Evolutionary conservation across 176 grass and related monocot genomes (phyloP), one percentile per base, ranked within the genome.

Genomic region (Puya raimondii): DNA sequence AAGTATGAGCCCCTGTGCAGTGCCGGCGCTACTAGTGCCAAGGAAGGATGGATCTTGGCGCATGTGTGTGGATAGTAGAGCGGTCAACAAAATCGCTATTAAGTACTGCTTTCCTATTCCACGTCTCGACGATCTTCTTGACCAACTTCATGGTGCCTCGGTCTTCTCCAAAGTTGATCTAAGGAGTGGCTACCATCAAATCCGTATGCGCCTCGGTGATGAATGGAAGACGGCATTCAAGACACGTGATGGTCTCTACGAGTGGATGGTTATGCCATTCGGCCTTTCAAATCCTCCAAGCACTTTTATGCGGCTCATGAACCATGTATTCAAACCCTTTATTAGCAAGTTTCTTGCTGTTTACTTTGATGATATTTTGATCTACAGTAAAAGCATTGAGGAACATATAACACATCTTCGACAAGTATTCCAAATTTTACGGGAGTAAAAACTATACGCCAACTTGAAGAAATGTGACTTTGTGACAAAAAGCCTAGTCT

Each of bases 161-260:
- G 10, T 75, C 15, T 75, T 75, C 27, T 75, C 72, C 48, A 65
- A 75, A 50, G 50, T 65, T 64, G 72, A 74, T 12, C 56, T 74
- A 4, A 74, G 52, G n/a, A 75, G 59, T 51, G 42, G 33, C 1
- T 75, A 75, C 64, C 58, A 65, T 65, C 14, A 75, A 50, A 50
- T 75, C 2, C 2, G 42, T 15, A 75, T 75, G 12, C 64, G 65
- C 9, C 25, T 21, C 0, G 42, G 26, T 10, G 72, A 74, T 15
- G 27, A 74, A 10, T 75, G 29, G 72, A 75, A 75, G 10, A 75
- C 58, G 3, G 53, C 58, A 10, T 56, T 56, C 53, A 56, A 56
- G n/a, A 75, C 26, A 49, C 50, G 21, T 18, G 53, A 75, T 4
- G 42, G 54, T 1, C 27, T 75, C 9, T 75, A 53, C 51, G 57